Evolutionary conservation across 345 rosid genomes (phyloP), one percentile per base, ranked within the genome.

Genomic region (Populus alba): DNA sequence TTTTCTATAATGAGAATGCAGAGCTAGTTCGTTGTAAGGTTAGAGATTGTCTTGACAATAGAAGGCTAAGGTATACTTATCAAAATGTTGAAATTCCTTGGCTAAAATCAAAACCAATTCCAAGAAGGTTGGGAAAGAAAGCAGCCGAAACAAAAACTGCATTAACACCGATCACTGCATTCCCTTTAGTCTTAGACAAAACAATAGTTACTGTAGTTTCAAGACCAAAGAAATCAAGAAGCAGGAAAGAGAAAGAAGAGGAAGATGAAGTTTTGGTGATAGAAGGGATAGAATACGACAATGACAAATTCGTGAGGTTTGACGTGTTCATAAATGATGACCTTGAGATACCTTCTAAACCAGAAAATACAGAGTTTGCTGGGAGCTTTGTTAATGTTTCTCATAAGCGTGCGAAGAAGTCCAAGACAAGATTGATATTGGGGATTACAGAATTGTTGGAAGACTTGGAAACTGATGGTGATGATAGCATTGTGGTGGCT

Each of bases 1-100:
- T 91, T 20, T 88, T 91, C 83, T 89, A 87, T 4, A 91, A 91
- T 47, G 95, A 91, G 79, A 88, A 91, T 18, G 90, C 86, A 0
- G 74, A 87, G 29, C 84, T 81, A 4, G 92, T 91, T 22, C 88
- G 92, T 37, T 90, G 87, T 29, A 87, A 86, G 55, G 90, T 91
- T 31, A 71, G 81, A 2, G 95, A 91, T 35, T 86, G 91, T 68
- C 80, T 91, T 0, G 89, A 91, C 33, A 55, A 15, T 8, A 79
- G 22, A n/a, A 81, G 76, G 0, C 65, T 91, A 17, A 80, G 91
- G 11, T 89, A 88, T 23, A 72, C 2, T 12, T 91, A 87, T 71
- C 89, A 91, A 68, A 78, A 84, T 12, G 91, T 88, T 23, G 90
- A 78, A 4, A 79, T 86, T 71, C 91, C 91, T 20, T 91, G 91